Conservation (phyloP, 352 stramenopile species). For the Globisporangium yorkense region DNA sequence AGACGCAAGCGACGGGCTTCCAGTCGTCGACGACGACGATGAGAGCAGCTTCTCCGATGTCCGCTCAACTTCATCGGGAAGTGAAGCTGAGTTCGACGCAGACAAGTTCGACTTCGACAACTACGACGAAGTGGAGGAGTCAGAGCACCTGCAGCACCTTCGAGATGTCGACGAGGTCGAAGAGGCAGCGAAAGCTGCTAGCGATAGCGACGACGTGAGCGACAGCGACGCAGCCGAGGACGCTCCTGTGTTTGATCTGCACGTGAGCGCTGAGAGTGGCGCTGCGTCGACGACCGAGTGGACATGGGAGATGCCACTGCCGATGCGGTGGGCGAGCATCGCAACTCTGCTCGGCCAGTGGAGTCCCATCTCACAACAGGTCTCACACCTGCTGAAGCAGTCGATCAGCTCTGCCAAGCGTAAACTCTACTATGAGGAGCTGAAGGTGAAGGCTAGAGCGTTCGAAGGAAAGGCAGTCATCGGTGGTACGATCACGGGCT, state of each 20-base stretch:
- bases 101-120: slow-evolving; percentile 30
- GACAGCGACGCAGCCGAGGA: slow-evolving; percentile 6
- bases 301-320: slow-evolving; percentile 67
- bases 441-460: slow-evolving; percentile 55
- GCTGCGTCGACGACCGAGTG: slow-evolving; percentile 29
- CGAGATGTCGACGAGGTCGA: slow-evolving; percentile 71
- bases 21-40: slow-evolving; percentile 10
- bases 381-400: slow-evolving; percentile 7
- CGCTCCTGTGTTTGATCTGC: slow-evolving; percentile 12
- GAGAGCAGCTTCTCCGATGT: slow-evolving; percentile 7
- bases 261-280: not conserved
- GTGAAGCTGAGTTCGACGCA: slow-evolving; percentile 34
- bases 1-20: not conserved
- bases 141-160: slow-evolving; percentile 78
- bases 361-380: slow-evolving; percentile 9
- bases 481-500: slow-evolving; percentile 84
- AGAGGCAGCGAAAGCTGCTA: slow-evolving; percentile 13
- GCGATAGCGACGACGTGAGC: slow-evolving; percentile 22
- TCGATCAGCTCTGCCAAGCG: slow-evolving; percentile 24
- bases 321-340: slow-evolving; percentile 49
- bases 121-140: slow-evolving; percentile 71
- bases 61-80: slow-evolving; percentile 19
- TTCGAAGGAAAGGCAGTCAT: slow-evolving; percentile 86
- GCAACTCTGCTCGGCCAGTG: slow-evolving; percentile 23
- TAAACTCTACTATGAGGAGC: slow-evolving; percentile 51